Evolutionary conservation across 192 early-diverging fungal species (phyloP), one percentile per base, ranked within the genome.

Genomic region (Coemansia sp.): DNA sequence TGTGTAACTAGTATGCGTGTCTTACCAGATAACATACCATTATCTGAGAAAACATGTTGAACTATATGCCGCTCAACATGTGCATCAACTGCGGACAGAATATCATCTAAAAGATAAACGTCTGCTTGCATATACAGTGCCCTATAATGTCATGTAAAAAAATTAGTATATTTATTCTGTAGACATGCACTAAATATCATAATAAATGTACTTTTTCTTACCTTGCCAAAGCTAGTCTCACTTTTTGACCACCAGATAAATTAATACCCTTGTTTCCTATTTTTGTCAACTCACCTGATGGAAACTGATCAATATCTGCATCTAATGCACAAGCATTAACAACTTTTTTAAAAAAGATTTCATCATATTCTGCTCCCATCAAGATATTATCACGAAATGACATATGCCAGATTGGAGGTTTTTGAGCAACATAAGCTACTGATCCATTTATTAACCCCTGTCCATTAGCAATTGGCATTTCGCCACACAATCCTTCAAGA

Each of bases 381-480:
- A 80, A 30, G 33, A 80, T 49, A 42, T 80, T 80, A 5, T 80
- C 78, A 12, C 69, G 52, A 22, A 80, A 57, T 0, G 67, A 67
- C 19, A 55, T 68, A 51, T 69, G 66, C 73, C 70, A 61, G 27
- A 80, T 73, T 59, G 66, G 76, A 4, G 78, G 67, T 37, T 62
- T 55, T 34, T 78, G 74, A 48, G 55, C 48, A 1, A 67, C 67
- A 49, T 71, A 78, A 3, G 60, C 65, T 59, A 71, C 64, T 0
- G 59, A 57, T 1, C 91, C 91, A 48, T 86, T 80, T 14, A 94
- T 61, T 33, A 57, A 71, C 3, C 91, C 91, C 2, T 81, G 69
- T 9, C 91, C 92, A n/a, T 42, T 55, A 10, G 73, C 44, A 60
- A 85, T 81, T 53, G 90, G 86, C 88, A 94, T 95, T 70, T 98